phyloP scores from a whole-genome alignment of 768 basidiomycete genomes.

The Termitomyces sp. region DNA sequence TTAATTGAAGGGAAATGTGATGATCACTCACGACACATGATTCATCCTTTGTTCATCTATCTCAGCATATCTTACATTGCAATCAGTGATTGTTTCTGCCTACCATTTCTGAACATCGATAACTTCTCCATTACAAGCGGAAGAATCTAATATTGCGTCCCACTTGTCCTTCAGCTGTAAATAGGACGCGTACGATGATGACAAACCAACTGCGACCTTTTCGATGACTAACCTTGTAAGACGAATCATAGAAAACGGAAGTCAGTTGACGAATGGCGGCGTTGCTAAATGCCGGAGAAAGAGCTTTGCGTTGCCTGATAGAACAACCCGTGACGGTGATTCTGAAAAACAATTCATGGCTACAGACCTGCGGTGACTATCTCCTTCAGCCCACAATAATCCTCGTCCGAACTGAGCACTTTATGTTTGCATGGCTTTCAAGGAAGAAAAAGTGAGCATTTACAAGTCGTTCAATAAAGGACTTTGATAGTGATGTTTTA shows the following conservation, averaged over 20 bases:
- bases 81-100: slow-evolving; percentile 25
- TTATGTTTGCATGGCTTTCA: background rate
- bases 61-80: slow-evolving; percentile 33
- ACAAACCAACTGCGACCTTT: background rate
- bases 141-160: slow-evolving; percentile 17
- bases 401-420: slow-evolving; percentile 32
- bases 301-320: slow-evolving; percentile 41
- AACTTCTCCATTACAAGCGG: slow-evolving; percentile 32
- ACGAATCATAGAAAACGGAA: slow-evolving; percentile 44
- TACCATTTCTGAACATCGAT: slow-evolving; percentile 48
- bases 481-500: slow-evolving; percentile 28
- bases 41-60: slow-evolving; percentile 31
- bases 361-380: slow-evolving; percentile 39
- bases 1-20: no score
- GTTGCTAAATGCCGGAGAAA: slow-evolving; percentile 50
- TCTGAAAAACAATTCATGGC: no score
- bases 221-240: slow-evolving; percentile 35
- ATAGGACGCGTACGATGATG: background rate
- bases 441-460: background rate
- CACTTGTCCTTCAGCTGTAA: slow-evolving; percentile 25
- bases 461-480: slow-evolving; percentile 36
- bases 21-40: slow-evolving; percentile 32
- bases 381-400: slow-evolving; percentile 36
- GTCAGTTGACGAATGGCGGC: slow-evolving; percentile 42
- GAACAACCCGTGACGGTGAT: no score